Conservation (phyloP, 768 basidiomycete genomes). For the Phaeotremella skinneri region DNA sequence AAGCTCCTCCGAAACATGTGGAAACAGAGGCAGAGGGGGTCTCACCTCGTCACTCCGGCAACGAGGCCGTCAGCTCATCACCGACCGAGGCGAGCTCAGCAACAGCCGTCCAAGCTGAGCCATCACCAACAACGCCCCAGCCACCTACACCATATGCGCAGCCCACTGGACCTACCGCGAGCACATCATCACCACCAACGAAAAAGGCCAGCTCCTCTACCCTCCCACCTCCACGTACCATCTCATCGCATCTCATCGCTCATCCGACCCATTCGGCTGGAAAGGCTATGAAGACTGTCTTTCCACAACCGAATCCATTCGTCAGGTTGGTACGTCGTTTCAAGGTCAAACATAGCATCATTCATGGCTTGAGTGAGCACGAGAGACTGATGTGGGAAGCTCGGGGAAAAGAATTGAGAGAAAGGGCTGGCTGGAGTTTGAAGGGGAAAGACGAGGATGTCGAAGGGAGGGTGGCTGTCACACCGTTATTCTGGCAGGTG, state of each 20-base stretch:
- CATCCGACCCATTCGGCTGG: constrained; percentile 53
- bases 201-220: not conserved
- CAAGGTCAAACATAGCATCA: constrained; percentile 51
- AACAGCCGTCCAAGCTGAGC: constrained; percentile 5
- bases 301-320: constrained; percentile 51
- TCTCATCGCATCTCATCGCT: constrained; percentile 55
- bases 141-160: constrained; percentile 2
- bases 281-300: constrained; percentile 54
- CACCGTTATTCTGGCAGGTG: constrained; percentile 64
- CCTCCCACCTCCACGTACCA: constrained; percentile 13
- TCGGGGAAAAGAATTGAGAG: constrained; percentile 31
- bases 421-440: constrained; percentile 50
- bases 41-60: too few species aligned
- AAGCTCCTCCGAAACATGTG: too few species aligned
- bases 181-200: not conserved
- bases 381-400: constrained; percentile 31
- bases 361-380: constrained; percentile 36
- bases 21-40: too few species aligned
- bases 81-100: not conserved
- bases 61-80: too few species aligned
- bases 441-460: constrained; percentile 40
- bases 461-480: constrained; percentile 58
- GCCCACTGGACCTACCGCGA: constrained; percentile 2
- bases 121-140: constrained; percentile 3
- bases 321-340: constrained; percentile 45